Conservation (phyloP, 176 grass and related monocot genomes). For the Triticum timopheevii region DNA sequence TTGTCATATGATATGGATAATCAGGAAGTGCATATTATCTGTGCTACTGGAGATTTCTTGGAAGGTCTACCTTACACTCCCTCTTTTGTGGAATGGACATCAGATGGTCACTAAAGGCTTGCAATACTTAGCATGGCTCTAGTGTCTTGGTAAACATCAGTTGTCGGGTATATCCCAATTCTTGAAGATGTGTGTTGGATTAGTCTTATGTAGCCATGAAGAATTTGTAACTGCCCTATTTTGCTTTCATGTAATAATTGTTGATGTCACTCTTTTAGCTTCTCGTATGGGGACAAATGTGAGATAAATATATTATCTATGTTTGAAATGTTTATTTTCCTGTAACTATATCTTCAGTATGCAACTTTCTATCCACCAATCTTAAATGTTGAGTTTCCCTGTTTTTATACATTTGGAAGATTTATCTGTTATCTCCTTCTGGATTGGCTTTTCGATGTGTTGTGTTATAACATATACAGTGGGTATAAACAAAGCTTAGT, state of each 20-base stretch:
- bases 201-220: neutral
- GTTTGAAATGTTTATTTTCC: neutral
- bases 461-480: neutral
- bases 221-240: neutral
- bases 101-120: neutral
- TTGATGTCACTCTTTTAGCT: neutral
- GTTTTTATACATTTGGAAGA: neutral
- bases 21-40: neutral
- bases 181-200: neutral
- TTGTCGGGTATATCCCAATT: neutral
- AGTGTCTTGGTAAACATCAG: neutral
- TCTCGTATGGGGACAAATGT: neutral
- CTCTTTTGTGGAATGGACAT: neutral
- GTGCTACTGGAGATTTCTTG: neutral
- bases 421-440: neutral
- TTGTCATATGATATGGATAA: neutral
- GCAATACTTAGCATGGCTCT: neutral
- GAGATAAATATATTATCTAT: neutral
- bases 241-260: neutral
- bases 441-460: neutral
- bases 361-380: neutral
- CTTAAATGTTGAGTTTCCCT: neutral
- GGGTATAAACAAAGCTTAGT: neutral
- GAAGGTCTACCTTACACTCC: neutral
- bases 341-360: neutral